These are phyloP conservation scores for Backusella morwellensis DNA, from an alignment of 192 early-diverging fungal species.

Conservation along the genomic window DNA sequence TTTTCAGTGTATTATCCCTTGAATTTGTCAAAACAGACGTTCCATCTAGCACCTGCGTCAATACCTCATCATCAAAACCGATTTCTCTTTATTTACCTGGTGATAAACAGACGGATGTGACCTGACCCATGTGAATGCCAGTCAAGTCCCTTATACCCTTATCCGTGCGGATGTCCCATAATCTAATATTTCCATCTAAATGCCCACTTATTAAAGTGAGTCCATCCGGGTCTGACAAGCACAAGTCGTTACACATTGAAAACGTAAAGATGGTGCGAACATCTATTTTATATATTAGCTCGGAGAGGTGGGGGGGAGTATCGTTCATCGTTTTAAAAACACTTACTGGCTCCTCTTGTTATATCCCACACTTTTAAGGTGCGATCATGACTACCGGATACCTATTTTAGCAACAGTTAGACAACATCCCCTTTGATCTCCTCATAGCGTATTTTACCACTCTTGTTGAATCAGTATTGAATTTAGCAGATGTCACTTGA, in stretches of 20 bases:
- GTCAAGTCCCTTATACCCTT: conserved; percentile 82
- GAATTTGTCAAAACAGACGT: conserved; percentile 87
- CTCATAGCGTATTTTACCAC: conserved; percentile 51
- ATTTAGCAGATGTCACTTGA: conserved; percentile 87
- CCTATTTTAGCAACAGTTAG: conserved; percentile 31
- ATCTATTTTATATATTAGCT: conserved; percentile 33
- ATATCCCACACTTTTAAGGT: conserved; percentile 97
- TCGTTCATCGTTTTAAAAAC: too few relatives aligned
- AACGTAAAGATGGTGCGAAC: conserved; percentile 88
- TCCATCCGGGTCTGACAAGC: conserved; percentile 75
- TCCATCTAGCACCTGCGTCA: conserved; percentile 46
- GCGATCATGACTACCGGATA: conserved; percentile 93
- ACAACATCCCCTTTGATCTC: too few relatives aligned
- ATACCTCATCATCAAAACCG: not conserved
- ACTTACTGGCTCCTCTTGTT: conserved; percentile 81
- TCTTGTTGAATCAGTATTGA: conserved; percentile 71
- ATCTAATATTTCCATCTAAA: conserved; percentile 87
- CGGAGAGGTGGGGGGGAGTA: too few relatives aligned
- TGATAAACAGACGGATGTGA: conserved; percentile 81
- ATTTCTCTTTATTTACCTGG: conserved; percentile 41
- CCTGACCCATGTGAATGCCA: conserved; percentile 82
- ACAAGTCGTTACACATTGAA: conserved; percentile 93
- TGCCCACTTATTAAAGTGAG: conserved; percentile 87
- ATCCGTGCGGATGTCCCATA: conserved; percentile 88
- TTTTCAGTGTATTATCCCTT: conserved; percentile 86